phyloP scores from a whole-genome alignment of 345 rosid genomes.

The Hevea brasiliensis region DNA sequence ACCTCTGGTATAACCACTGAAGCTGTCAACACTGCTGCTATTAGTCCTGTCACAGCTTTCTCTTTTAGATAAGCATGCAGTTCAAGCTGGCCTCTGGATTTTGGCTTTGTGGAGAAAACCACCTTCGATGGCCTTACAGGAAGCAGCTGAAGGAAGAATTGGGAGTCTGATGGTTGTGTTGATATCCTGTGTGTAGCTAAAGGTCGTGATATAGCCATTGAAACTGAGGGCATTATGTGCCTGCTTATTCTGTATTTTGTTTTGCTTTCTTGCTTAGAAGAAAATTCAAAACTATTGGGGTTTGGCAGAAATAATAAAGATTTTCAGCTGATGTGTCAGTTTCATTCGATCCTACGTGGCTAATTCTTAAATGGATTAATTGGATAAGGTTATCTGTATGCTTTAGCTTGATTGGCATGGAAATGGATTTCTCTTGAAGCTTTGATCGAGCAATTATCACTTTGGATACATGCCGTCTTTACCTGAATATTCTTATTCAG shows the following conservation, averaged over 20 bases:
- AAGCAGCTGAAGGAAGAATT: constrained; percentile 9
- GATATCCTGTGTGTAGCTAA: neutral
- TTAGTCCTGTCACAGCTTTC: constrained; percentile 22
- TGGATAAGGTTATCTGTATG: constrained; percentile 30
- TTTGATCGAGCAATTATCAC: neutral
- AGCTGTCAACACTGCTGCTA: constrained; percentile 26
- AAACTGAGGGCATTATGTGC: constrained; percentile 12
- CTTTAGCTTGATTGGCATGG: constrained; percentile 2
- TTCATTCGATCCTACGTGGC: constrained; percentile 13
- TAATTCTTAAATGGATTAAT: constrained; percentile 5
- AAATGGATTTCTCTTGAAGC: neutral
- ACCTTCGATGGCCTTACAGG: constrained; percentile 7
- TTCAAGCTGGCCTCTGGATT: neutral
- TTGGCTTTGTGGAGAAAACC: neutral
- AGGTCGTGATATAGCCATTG: constrained; percentile 17
- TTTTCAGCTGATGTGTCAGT: constrained; percentile 8
- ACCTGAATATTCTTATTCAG: too few species aligned
- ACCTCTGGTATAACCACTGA: constrained; percentile 28
- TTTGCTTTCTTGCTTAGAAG: neutral
- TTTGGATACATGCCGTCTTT: neutral
- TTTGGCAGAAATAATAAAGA: constrained; percentile 7
- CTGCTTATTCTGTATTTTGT: neutral
- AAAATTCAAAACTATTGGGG: too few species aligned
- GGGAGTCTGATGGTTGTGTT: neutral
- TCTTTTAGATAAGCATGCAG: constrained; percentile 22